Evolutionary conservation across 2,329 filamentous ascomycete species (phyloP).

Genomic region (Cadophora malorum): DNA sequence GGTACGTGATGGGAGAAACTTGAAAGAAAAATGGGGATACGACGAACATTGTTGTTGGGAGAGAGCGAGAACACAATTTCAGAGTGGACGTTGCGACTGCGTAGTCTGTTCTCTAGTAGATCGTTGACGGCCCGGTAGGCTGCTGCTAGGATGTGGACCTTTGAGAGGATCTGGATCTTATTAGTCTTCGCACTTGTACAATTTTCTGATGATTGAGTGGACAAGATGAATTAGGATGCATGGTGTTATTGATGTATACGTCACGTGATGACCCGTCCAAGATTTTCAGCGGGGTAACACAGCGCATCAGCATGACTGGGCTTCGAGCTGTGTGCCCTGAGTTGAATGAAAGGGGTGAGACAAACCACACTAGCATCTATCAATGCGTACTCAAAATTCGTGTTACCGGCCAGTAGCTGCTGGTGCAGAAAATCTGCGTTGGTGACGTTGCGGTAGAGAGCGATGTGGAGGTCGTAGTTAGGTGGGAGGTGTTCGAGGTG

Average conservation of each 20-base stretch:
- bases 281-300: slow-evolving; percentile 2
- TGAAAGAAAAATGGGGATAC: not conserved
- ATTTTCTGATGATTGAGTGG: not conserved
- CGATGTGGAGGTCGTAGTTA: slow-evolving; percentile 71
- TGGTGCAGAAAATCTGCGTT: slow-evolving; percentile 81
- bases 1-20: too few relatives aligned
- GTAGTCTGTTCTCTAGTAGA: slow-evolving; percentile 49
- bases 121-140: slow-evolving; percentile 58
- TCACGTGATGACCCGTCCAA: slow-evolving; percentile 15
- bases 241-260: not conserved
- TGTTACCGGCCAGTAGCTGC: slow-evolving; percentile 84
- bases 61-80: slow-evolving; percentile 62
- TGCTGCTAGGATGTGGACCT: slow-evolving; percentile 55
- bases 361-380: slow-evolving; percentile 82
- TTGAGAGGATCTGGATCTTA: slow-evolving; percentile 53
- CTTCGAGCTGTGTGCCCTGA: too few relatives aligned
- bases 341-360: slow-evolving; percentile 25
- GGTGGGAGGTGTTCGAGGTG: slow-evolving; percentile 77
- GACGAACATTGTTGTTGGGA: slow-evolving; percentile 59
- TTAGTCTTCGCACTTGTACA: not conserved
- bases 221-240: not conserved
- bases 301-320: slow-evolving; percentile 1
- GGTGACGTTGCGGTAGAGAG: slow-evolving; percentile 75
- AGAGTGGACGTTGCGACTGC: slow-evolving; percentile 60
- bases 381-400: slow-evolving; percentile 90